phyloP scores from a whole-genome alignment of 2,329 filamentous ascomycete genomes.

The Fusarium duplospermum region DNA sequence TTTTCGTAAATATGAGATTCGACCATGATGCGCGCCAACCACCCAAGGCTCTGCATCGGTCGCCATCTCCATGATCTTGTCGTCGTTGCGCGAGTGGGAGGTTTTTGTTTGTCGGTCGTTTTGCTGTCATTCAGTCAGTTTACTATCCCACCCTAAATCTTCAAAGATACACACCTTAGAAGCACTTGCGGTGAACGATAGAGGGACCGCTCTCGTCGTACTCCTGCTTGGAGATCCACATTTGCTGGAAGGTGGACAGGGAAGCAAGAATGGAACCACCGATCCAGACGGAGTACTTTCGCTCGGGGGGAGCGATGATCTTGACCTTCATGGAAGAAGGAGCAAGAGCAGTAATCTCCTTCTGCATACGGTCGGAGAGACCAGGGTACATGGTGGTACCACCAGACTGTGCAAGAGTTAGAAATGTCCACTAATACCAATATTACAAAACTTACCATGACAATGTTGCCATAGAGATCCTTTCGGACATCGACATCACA shows the following conservation, averaged over 20 bases:
- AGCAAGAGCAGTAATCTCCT: conserved; percentile 99
- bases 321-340: conserved; percentile 99
- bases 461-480: conserved; percentile 99
- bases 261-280: conserved; percentile 99
- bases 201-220: conserved; percentile 99
- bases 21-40: conserved; percentile 61
- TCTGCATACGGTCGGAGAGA: conserved; percentile 99
- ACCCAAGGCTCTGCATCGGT: conserved; percentile 56
- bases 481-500: conserved; percentile 99
- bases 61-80: conserved; percentile 59
- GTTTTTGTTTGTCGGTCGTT: conserved; percentile 48
- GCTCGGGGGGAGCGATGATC: conserved; percentile 99
- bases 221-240: conserved; percentile 99
- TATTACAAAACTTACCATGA: conserved; percentile 83
- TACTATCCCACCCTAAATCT: too few species aligned
- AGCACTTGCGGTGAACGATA: conserved; percentile 99
- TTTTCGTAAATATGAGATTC: conserved; percentile 69
- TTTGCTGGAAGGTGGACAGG: conserved; percentile 99
- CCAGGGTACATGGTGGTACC: conserved; percentile 99
- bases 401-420: conserved; percentile 79
- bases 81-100: conserved; percentile 50
- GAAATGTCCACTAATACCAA: conserved; percentile 22
- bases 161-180: conserved; percentile 85
- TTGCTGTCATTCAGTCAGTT: conserved; percentile 46
- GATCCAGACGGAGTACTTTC: conserved; percentile 99